phyloP scores from a whole-genome alignment of 2,329 filamentous ascomycete species.

The Colletotrichum eleusines region DNA sequence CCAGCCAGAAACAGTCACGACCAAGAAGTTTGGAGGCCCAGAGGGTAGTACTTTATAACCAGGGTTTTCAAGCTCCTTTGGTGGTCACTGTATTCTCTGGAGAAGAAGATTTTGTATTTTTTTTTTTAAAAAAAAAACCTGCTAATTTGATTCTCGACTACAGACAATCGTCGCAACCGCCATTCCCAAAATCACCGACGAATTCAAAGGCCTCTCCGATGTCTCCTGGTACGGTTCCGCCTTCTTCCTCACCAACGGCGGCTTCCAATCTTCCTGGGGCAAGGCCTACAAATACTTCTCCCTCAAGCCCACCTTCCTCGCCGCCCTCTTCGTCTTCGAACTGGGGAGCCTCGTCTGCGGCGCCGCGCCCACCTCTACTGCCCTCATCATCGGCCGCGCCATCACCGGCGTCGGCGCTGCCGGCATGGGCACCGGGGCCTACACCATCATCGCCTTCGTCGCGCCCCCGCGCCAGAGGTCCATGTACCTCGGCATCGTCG shows the following conservation, averaged over 20 bases:
- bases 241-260: constrained; percentile 51
- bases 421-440: constrained; percentile 50
- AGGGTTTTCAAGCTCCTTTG: too few relatives aligned
- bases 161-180: constrained; percentile 58
- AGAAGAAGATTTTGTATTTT: too few relatives aligned
- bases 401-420: constrained; percentile 26
- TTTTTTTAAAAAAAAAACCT: background rate
- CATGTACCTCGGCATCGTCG: constrained; percentile 49
- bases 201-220: constrained; percentile 53
- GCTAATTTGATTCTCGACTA: background rate
- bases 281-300: constrained; percentile 54
- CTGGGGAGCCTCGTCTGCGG: too few relatives aligned
- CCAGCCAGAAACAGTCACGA: too few relatives aligned
- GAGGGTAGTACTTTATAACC: too few relatives aligned
- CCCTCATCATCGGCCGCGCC: constrained; percentile 30
- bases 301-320: constrained; percentile 48
- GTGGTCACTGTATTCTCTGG: too few relatives aligned
- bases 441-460: constrained; percentile 50
- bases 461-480: constrained; percentile 48
- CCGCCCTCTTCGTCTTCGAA: too few relatives aligned
- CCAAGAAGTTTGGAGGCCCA: too few relatives aligned
- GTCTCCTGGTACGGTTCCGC: constrained; percentile 62
- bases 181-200: constrained; percentile 57
- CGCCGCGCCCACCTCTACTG: constrained; percentile 2
- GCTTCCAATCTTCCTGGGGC: constrained; percentile 43